Evolutionary conservation across 192 early-diverging fungal species (phyloP).

Genomic region (Pecoramyces ruminantium): DNA sequence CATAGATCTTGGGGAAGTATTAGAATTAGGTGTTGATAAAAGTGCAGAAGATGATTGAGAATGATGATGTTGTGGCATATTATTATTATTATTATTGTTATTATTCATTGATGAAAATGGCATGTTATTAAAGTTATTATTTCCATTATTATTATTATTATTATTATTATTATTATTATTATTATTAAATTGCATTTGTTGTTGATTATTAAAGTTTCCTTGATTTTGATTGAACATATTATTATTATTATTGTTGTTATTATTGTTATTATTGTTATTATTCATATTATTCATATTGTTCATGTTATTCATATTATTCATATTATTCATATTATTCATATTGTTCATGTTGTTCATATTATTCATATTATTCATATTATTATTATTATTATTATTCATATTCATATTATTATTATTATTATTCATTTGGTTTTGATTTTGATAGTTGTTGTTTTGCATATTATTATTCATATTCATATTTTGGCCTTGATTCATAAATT

Average conservation of each 20-base stretch:
- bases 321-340: not conserved
- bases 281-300: not conserved
- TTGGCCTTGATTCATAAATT: no score
- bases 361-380: no score
- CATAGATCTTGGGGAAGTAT: not conserved
- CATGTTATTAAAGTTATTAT: not conserved
- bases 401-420: not conserved
- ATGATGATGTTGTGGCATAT: not conserved
- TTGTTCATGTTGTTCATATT: no score
- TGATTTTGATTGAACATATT: not conserved
- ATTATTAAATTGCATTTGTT: not conserved
- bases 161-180: not conserved
- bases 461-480: not conserved
- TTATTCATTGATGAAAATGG: not conserved
- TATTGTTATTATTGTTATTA: not conserved
- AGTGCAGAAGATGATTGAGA: not conserved
- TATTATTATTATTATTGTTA: not conserved
- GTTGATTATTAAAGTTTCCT: no score
- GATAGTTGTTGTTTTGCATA: not conserved
- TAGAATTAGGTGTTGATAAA: not conserved
- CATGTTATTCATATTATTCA: not conserved
- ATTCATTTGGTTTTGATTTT: not conserved
- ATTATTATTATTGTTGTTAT: not conserved
- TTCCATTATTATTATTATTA: not conserved
- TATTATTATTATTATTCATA: not conserved